phyloP scores from a whole-genome alignment of 768 basidiomycete genomes.

The Lactifluus hygrophoroides region DNA sequence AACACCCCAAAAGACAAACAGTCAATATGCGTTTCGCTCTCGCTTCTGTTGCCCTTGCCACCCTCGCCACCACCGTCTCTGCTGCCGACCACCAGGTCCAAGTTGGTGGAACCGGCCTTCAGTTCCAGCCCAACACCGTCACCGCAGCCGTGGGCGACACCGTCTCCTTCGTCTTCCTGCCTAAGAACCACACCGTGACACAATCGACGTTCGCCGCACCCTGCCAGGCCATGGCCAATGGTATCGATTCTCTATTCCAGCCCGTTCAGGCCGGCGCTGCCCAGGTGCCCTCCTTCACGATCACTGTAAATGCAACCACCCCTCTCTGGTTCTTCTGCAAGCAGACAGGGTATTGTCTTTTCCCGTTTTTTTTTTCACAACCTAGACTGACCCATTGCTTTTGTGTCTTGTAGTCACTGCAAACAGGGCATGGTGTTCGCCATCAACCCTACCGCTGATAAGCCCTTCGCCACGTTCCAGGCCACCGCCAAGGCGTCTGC shows the following conservation, averaged over 20 bases:
- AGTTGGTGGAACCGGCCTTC: constrained; percentile 14
- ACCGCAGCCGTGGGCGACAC: constrained; percentile 23
- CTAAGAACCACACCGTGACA: constrained; percentile 28
- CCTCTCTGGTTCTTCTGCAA: constrained; percentile 30
- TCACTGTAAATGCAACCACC: constrained; percentile 21
- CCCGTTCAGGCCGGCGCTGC: constrained; percentile 17
- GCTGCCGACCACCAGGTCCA: constrained; percentile 1
- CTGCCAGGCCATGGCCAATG: constrained; percentile 22
- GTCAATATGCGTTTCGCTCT: constrained; percentile 16
- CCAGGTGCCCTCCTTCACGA: not conserved
- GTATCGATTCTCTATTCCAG: constrained; percentile 27
- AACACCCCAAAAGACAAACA: constrained; percentile 4
- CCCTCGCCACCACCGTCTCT: constrained; percentile 9
- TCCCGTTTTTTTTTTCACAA: not conserved
- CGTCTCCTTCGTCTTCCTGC: constrained; percentile 15
- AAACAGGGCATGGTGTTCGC: constrained; percentile 27
- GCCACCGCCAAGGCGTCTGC: constrained; percentile 11
- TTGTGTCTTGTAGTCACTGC: constrained; percentile 23
- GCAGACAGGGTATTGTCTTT: constrained; percentile 24
- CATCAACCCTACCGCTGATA: constrained; percentile 25
- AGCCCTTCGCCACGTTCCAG: constrained; percentile 24
- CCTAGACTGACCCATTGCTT: not conserved
- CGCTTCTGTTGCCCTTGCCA: constrained; percentile 5
- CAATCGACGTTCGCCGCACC: constrained; percentile 30
- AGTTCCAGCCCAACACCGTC: constrained; percentile 14